Evolutionary conservation across 2,329 filamentous ascomycete genomes (phyloP), one percentile per base, ranked within the genome.

Genomic region (Cordyceps pruinosa): DNA sequence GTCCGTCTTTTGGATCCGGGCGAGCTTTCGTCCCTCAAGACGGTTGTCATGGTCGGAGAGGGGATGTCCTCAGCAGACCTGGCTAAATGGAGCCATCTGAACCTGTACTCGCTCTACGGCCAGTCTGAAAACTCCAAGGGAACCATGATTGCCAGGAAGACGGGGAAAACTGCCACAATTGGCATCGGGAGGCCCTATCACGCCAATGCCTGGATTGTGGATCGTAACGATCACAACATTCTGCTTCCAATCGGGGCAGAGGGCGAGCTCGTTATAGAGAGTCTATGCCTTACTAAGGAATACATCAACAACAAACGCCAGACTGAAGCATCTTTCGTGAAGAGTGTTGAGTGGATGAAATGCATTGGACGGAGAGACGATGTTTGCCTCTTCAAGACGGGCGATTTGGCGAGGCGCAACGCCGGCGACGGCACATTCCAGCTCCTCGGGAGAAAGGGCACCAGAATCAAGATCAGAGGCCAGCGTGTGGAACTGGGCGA

Each of bases 91-190:
- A 34, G 37, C 13, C 37, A 52, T n/a, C n/a, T 52, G 35, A 44
- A 23, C 34, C 49, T 52, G 5, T 52, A 52, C 49, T 52, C 49
- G 37, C 49, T 52, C 19, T 52, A 52, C 26, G 49, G 49, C 25
- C 49, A 52, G 12, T 52, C 49, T 4, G 37, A 52, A n/a, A 52
- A 52, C 19, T 42, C 49, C 17, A 52, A 52, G 26, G 49, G 49
- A 23, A 52, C 49, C 49, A 52, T 52, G 49, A 32, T 52, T 44
- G 37, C 37, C 1, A 23, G 2, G 5, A 44, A 34, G 8, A 32
- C 37, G 4, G 49, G 37, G 2, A 7, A 15, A 2, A 17, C 23
- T n/a, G 19, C 13, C 12, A 3, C 8, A 5, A 8, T 7, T 32
- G 37, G 50, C 5, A 53, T 53, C 6, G 50, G 37, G 2, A 44